Evolutionary conservation across 495 filamentous ascomycete species (phyloP).

Genomic region (Pyrenopolyporus hunteri): DNA sequence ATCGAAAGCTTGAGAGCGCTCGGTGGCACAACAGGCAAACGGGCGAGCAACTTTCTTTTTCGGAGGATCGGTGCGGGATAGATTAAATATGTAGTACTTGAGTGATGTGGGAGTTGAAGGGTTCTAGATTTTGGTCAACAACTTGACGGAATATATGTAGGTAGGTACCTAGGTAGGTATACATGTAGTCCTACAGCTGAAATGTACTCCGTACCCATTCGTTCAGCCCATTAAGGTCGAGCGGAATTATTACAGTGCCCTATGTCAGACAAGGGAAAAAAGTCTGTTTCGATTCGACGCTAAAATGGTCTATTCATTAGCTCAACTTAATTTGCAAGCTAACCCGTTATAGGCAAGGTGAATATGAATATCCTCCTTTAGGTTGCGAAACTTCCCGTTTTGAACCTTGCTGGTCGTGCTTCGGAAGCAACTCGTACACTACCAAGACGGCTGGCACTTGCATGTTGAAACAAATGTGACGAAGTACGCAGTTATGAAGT

Average conservation of each 20-base stretch:
- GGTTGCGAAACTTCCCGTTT: constrained; percentile 1
- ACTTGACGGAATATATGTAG: background rate
- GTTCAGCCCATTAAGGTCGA: constrained; percentile 8
- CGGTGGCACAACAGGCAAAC: constrained; percentile 4
- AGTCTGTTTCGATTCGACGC: constrained; percentile 11
- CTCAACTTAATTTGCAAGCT: constrained; percentile 4
- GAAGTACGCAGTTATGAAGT: no score
- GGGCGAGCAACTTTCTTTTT: background rate
- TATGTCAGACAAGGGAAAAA: constrained; percentile 20
- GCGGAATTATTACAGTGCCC: background rate
- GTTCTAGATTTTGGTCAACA: background rate
- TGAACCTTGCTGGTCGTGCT: background rate
- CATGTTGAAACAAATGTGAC: no score
- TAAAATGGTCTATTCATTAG: constrained; percentile 9
- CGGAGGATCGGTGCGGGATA: background rate
- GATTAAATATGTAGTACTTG: no score
- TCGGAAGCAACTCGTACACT: background rate
- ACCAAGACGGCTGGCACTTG: background rate
- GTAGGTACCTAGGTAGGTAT: background rate
- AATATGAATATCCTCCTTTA: constrained; percentile 1
- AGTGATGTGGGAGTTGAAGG: background rate
- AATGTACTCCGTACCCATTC: no score
- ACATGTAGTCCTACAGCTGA: no score
- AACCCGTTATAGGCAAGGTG: background rate
- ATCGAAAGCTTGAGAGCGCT: background rate